These are phyloP conservation scores for Colletotrichum siamense DNA, from an alignment of 2,329 filamentous ascomycete species.

Conservation along the genomic window DNA sequence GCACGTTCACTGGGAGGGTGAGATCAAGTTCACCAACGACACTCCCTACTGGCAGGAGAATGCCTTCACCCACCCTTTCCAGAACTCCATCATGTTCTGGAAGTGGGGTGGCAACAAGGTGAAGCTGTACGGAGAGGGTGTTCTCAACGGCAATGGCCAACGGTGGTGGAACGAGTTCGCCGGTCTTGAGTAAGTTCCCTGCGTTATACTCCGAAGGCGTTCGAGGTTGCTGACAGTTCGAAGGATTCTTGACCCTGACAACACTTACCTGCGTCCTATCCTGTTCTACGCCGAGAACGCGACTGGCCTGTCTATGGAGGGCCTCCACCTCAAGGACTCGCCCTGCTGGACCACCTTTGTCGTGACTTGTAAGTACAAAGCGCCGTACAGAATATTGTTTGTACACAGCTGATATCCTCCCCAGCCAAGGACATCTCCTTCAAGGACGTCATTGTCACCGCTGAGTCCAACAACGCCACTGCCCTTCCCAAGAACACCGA, in stretches of 20 bases:
- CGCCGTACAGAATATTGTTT: neutral
- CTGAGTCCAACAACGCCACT: slow-evolving; percentile 64
- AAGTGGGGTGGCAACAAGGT: slow-evolving; percentile 70
- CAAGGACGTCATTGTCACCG: slow-evolving; percentile 58
- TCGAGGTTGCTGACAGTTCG: neutral
- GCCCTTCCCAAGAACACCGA: slow-evolving; percentile 69
- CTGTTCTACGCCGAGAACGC: slow-evolving; percentile 66
- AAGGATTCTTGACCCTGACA: slow-evolving; percentile 52
- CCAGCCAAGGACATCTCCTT: slow-evolving; percentile 54
- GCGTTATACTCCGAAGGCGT: neutral
- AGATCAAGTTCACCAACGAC: slow-evolving; percentile 61
- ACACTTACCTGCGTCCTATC: slow-evolving; percentile 61
- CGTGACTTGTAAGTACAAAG: slow-evolving; percentile 50
- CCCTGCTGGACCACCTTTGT: slow-evolving; percentile 69
- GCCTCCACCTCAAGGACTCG: slow-evolving; percentile 64
- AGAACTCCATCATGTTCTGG: slow-evolving; percentile 72
- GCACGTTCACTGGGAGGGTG: slow-evolving; percentile 54
- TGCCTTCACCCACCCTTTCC: slow-evolving; percentile 66
- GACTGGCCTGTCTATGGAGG: slow-evolving; percentile 60
- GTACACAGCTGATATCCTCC: neutral
- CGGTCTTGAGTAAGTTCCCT: slow-evolving; percentile 16
- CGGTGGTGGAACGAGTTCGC: slow-evolving; percentile 70
- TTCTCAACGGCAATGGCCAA: slow-evolving; percentile 64
- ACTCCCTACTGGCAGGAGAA: slow-evolving; percentile 71
- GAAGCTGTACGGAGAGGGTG: slow-evolving; percentile 62